phyloP scores from a whole-genome alignment of 1,284 basidiomycete species.

The Melampsora occidentalis region DNA sequence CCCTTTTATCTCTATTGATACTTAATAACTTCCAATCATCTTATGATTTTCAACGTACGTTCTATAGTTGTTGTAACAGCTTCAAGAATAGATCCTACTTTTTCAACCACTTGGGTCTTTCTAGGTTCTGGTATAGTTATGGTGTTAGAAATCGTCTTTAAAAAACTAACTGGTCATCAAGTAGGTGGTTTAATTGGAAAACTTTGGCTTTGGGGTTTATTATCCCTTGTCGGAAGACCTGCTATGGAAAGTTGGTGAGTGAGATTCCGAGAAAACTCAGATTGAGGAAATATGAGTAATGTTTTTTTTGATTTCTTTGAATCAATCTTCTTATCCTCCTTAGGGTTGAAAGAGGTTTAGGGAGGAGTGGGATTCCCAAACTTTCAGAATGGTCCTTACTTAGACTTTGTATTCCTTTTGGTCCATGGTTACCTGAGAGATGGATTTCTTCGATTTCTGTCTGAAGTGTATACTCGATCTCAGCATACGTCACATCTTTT shows the following conservation, averaged over 20 bases:
- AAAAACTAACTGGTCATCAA: conserved; percentile 15
- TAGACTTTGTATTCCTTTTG: conserved; percentile 30
- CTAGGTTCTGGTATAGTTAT: conserved; percentile 14
- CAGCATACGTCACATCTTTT: not conserved
- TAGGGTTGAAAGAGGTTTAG: conserved; percentile 37
- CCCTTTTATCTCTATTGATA: not conserved
- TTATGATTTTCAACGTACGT: not conserved
- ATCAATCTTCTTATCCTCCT: not conserved
- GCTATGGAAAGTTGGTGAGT: conserved; percentile 32
- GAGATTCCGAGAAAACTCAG: not conserved
- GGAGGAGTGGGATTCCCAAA: conserved; percentile 23
- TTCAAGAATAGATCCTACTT: conserved; percentile 31
- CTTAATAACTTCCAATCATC: not conserved
- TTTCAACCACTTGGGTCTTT: conserved; percentile 37
- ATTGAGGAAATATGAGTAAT: not conserved
- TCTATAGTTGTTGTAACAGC: conserved; percentile 17
- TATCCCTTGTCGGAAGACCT: conserved; percentile 12
- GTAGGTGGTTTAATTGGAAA: conserved; percentile 19
- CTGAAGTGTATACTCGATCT: not conserved
- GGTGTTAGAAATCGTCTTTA: conserved; percentile 26
- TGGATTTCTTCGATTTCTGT: conserved; percentile 19
- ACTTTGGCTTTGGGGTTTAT: conserved; percentile 7
- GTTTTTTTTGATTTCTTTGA: not conserved
- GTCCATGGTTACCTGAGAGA: conserved; percentile 22
- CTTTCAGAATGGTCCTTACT: conserved; percentile 28